Evolutionary conservation across 768 basidiomycete genomes (phyloP), one percentile per base, ranked within the genome.

Genomic region (Mycena belliarum): DNA sequence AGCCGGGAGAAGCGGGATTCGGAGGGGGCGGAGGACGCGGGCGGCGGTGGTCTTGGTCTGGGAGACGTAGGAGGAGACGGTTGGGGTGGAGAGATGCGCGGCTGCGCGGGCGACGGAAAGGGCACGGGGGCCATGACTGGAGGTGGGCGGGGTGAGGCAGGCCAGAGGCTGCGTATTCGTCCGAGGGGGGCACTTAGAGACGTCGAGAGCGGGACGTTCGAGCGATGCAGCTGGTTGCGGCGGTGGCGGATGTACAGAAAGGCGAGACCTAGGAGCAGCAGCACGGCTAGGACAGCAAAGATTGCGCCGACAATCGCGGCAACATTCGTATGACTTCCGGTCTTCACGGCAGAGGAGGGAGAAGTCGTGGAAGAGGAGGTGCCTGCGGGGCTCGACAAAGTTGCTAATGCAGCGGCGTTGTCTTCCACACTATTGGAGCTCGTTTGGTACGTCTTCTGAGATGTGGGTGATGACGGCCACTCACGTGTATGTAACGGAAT

Each of bases 221-320:
- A 57, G 18, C 52, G 63, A 49, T 65, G 69, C n/a, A n/a, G n/a
- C 16, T 61, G 65, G 35, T 62, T 61, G 58, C 59, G 50, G 3
- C 57, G 57, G 18, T 57, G 47, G 2, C 62, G 62, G 1, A 60
- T 26, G 50, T 56, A 68, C 24, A 72, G 57, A 32, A 66, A 54
- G 4, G 51, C 63, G 14, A 71, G 32, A 25, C 62, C 58, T 38
- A 64, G 49, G 21, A 73, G 60, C 32, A 70, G 63, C 25, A 71
- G 14, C 11, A 64, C 52, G 25, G 60, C 66, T 10, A 72, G 32
- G 20, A 66, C 63, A 10, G 68, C 72, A 24, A 74, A 52, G 6
- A 71, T 65, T 15, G 62, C 70, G 33, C 73, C 73, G 16, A 69
- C 70, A 20, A 74, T 69, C 57, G 62, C 41, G 16, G 59, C 59